Evolutionary conservation across 768 basidiomycete species (phyloP), one percentile per base, ranked within the genome.

Genomic region (Boletus tylopilopsis): DNA sequence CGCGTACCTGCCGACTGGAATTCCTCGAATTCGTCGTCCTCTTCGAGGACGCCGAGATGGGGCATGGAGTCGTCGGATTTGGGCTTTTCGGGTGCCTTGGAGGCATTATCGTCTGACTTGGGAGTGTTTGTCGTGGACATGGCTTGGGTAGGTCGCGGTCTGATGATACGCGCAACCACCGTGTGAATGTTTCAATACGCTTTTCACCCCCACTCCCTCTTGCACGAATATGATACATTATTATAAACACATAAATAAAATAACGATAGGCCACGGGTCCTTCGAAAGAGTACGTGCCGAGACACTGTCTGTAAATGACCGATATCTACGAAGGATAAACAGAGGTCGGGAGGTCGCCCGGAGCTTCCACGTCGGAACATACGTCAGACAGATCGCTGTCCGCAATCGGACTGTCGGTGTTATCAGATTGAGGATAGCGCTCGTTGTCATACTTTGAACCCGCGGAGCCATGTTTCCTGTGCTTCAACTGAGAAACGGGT

Each of bases 1-100:
- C n/a, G 33, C 2, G n/a, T 50, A 90, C 94, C 93, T 74, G 89
- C 87, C 40, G 81, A 87, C 15, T 81, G 73, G 67, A 95, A 95
- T 62, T 94, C 93, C 64, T 95, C 94, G 60, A 97, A 97, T 72
- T 97, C 94, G 66, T 97, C 94, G 66, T 97, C 94, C 66, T 97
- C 94, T 63, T 97, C 94, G 7, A 97, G 73, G n/a, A 93, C 85
- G 35, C 93, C 90, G 0, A 95, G 79, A 61, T 87, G 82, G 40
- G 78, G 77, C 2, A 71, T 71, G n/a, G n/a, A n/a, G 50, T 79
- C 75, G 0, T 76, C 72, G 30, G 76, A 73, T 47, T 73, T 67
- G 50, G 73, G 68, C 40, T 76, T 74, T 22, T 69, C 62, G 23
- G 62, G 52, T 8, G 46, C 55, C 45, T 70, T 68, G n/a, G 61